Conservation (phyloP, 2,329 filamentous ascomycete genomes). For the Nakataea oryzae region DNA sequence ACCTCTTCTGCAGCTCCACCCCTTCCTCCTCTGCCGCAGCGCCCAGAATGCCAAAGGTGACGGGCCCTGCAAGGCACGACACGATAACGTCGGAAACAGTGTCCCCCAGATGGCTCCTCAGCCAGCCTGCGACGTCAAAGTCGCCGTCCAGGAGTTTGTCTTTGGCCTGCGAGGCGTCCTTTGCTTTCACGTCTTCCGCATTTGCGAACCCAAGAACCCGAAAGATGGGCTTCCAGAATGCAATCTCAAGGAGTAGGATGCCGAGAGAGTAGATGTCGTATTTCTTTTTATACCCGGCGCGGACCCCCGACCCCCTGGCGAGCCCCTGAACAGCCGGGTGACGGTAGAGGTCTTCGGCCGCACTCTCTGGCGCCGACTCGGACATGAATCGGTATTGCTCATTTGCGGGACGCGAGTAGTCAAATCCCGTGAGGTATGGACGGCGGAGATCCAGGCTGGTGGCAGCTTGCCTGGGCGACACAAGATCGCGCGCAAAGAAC, state of each 20-base stretch:
- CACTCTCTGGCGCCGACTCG: not conserved
- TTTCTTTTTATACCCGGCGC: not conserved
- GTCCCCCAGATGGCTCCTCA: not conserved
- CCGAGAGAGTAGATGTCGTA: conserved; percentile 35
- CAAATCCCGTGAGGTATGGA: conserved; percentile 41
- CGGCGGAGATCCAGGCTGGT: conserved; percentile 22
- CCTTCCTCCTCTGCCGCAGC: not conserved
- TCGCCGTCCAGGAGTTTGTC: not conserved
- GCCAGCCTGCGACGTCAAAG: not conserved
- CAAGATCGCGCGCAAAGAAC: conserved; percentile 30
- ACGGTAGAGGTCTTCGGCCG: conserved; percentile 1
- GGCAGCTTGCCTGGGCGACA: conserved; percentile 4
- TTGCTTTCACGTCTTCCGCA: conserved; percentile 3
- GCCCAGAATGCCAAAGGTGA: not conserved
- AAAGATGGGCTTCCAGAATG: conserved; percentile 14
- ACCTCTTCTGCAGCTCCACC: not conserved
- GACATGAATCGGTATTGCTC: not conserved
- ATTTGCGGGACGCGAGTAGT: conserved; percentile 32
- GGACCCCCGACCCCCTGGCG: not conserved
- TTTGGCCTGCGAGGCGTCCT: not conserved
- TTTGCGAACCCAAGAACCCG: conserved; percentile 11
- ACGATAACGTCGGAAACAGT: not conserved
- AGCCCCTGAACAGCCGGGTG: not conserved
- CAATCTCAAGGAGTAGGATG: conserved; percentile 37
- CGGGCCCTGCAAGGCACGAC: not conserved